Percentiles rank a stretch among this genome's conserved stretches.
These are phyloP conservation scores for Fusarium phyllophilum DNA, from an alignment of 2,329 filamentous ascomycete genomes.

Conservation along the genomic window DNA sequence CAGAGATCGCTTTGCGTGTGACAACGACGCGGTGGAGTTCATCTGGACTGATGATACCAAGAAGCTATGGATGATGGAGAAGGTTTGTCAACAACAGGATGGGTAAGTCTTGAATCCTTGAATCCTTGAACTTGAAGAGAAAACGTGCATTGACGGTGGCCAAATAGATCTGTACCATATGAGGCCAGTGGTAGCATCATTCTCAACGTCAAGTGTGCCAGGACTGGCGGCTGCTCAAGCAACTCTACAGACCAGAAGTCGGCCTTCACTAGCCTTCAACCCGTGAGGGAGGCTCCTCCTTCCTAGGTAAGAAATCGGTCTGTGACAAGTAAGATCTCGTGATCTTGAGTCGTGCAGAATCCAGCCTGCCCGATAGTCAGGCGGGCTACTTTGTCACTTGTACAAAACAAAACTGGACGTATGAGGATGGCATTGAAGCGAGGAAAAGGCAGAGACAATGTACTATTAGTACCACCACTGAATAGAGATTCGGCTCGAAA, in stretches of 20 bases:
- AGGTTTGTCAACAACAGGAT: constrained; percentile 51
- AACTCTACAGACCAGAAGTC: constrained; percentile 47
- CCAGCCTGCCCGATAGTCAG: constrained; percentile 1
- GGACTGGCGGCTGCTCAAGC: constrained; percentile 37
- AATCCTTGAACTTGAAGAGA: background rate
- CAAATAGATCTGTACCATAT: constrained; percentile 41
- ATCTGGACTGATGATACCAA: constrained; percentile 49
- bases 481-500: background rate
- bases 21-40: constrained; percentile 55
- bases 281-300: constrained; percentile 32
- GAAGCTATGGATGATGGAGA: constrained; percentile 57
- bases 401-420: background rate
- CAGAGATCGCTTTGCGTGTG: constrained; percentile 55
- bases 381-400: background rate
- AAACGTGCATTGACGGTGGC: background rate
- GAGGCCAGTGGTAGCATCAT: constrained; percentile 46
- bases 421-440: background rate
- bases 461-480: background rate
- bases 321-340: constrained; percentile 1
- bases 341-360: constrained; percentile 7
- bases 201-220: constrained; percentile 35
- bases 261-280: constrained; percentile 47
- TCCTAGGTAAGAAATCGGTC: background rate
- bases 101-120: constrained; percentile 46
- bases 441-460: background rate